Conservation (phyloP, 1,139 yeast species). For the Saccharomyces hybrid region DNA sequence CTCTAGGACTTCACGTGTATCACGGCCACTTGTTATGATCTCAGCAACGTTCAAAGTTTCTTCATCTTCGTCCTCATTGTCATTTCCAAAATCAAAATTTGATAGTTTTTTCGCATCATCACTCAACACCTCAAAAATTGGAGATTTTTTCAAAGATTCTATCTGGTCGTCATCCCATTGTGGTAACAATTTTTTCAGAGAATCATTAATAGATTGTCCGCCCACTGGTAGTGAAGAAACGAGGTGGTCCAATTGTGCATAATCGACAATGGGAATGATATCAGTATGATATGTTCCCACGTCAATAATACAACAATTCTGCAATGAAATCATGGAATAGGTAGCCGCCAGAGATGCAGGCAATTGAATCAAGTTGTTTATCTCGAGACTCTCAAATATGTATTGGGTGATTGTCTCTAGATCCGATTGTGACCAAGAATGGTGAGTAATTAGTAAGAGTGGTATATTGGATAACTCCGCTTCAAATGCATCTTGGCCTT, state of each 20-base stretch:
- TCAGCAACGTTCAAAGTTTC: conserved; percentile 85
- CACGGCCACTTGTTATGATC: conserved; percentile 67
- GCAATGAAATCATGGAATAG: conserved; percentile 64
- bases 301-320: conserved; percentile 65
- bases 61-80: conserved; percentile 45
- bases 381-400: conserved; percentile 63
- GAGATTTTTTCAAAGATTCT: conserved; percentile 66
- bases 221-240: conserved; percentile 49
- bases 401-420: conserved; percentile 69
- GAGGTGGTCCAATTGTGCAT: conserved; percentile 51
- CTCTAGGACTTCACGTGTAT: conserved; percentile 55
- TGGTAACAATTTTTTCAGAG: conserved; percentile 49
- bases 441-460: conserved; percentile 54
- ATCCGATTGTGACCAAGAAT: conserved; percentile 60
- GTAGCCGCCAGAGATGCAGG: conserved; percentile 65
- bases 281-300: conserved; percentile 72
- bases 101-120: conserved; percentile 54
- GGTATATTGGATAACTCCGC: conserved; percentile 37
- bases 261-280: conserved; percentile 70
- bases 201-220: conserved; percentile 52
- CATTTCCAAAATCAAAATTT: conserved; percentile 39
- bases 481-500: conserved; percentile 42
- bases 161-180: conserved; percentile 50
- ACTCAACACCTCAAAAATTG: conserved; percentile 71
- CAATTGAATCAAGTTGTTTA: conserved; percentile 65